Percentiles rank a stretch among this genome's conserved stretches.
phyloP scores from a whole-genome alignment of 495 filamentous ascomycete species.

The Xylaria longipes region DNA sequence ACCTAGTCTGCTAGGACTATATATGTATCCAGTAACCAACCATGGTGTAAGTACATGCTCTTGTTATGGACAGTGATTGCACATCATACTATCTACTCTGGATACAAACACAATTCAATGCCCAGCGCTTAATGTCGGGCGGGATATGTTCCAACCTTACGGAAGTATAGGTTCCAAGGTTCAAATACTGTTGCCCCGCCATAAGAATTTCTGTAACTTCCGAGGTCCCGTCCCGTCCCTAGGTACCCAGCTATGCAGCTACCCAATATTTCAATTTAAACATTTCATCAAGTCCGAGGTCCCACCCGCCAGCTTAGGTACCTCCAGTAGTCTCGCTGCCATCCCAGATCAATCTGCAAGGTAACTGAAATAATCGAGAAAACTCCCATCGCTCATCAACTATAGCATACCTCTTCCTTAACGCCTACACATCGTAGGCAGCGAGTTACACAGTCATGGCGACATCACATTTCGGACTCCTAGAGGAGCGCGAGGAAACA shows the following conservation, averaged over 20 bases:
- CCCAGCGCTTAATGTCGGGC: not conserved
- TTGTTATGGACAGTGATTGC: not conserved
- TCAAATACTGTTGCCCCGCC: not conserved
- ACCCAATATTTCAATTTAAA: not conserved
- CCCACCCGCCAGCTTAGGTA: not conserved
- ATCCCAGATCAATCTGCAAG: not conserved
- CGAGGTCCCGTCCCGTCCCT: too few relatives aligned
- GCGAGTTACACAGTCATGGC: slow-evolving; percentile 31
- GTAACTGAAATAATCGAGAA: not conserved
- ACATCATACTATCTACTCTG: not conserved
- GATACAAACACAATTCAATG: not conserved
- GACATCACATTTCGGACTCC: slow-evolving; percentile 42
- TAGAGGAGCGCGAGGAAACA: slow-evolving; percentile 68
- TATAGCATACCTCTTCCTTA: not conserved
- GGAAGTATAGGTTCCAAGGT: too few relatives aligned
- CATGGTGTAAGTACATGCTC: not conserved
- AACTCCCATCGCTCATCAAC: slow-evolving; percentile 11
- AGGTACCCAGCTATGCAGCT: not conserved
- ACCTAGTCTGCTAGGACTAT: not conserved
- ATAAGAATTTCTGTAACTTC: not conserved
- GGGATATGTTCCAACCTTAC: not conserved
- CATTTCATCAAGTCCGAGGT: not conserved
- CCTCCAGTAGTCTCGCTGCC: not conserved
- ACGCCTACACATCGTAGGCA: not conserved
- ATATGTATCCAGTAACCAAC: not conserved